Percentiles rank a stretch among this genome's conserved stretches.
Evolutionary conservation across 78 protist species (phyloP).

Genomic region (Fonticula alba): DNA sequence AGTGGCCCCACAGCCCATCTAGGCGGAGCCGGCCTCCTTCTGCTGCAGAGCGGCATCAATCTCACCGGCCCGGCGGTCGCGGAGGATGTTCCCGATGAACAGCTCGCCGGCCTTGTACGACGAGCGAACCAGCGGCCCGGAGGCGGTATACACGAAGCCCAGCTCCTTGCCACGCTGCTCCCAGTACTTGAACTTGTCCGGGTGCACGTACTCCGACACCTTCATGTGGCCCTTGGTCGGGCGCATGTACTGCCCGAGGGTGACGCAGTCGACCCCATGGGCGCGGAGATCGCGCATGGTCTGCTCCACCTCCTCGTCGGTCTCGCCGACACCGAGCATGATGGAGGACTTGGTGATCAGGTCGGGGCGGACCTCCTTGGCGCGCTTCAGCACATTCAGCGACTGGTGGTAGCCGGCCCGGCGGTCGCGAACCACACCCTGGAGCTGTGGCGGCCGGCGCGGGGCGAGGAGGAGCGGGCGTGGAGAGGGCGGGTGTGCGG

Average conservation of each 20-base stretch:
- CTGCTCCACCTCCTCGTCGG: constrained; percentile 45
- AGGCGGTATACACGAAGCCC: constrained; percentile 54
- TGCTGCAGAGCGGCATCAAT: too few relatives aligned
- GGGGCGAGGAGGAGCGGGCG: too few relatives aligned
- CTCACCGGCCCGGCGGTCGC: constrained; percentile 5
- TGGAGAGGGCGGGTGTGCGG: too few relatives aligned
- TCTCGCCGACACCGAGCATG: constrained; percentile 83
- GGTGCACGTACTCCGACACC: constrained; percentile 39
- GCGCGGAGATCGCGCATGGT: constrained; percentile 43
- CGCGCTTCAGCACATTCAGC: constrained; percentile 39
- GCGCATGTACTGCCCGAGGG: constrained; percentile 55
- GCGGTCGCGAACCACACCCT: constrained; percentile 44
- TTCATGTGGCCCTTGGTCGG: constrained; percentile 45
- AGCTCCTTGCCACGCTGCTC: constrained; percentile 21
- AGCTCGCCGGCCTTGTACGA: constrained; percentile 46
- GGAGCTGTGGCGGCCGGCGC: too few relatives aligned
- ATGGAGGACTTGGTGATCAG: constrained; percentile 63
- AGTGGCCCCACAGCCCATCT: too few relatives aligned
- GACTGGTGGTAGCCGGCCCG: constrained; percentile 72
- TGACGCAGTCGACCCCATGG: constrained; percentile 42
- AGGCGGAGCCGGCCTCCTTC: too few relatives aligned
- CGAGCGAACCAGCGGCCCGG: constrained; percentile 48
- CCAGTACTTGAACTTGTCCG: constrained; percentile 42
- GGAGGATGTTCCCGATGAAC: constrained; percentile 13
- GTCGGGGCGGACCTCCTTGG: constrained; percentile 23